Base-by-base conservation (phyloP, 2,329 filamentous ascomycete genomes). In the Polytolypa hystricis region DNA sequence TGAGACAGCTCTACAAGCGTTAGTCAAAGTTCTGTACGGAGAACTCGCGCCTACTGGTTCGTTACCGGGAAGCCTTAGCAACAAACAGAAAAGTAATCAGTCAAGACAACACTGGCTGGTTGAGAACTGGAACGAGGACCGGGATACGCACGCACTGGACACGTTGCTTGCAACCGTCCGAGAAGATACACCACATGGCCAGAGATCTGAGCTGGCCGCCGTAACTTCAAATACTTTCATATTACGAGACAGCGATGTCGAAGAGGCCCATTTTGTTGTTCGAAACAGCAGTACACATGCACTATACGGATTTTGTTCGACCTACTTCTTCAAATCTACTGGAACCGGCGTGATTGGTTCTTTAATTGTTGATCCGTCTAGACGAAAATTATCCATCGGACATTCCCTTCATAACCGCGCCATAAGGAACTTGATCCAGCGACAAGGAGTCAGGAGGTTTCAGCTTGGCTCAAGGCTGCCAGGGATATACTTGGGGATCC, bases 41-140 rank as follows among this genome's bases (percentile, higher is more conserved):
- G 84, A 93, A 42, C 57, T 77, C 17, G 62, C 62, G 1, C 69
- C 74, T 0, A 66, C 65, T 5, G 75, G 74, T 10, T 62, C 65
- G 6, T 53, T 78, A 7, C 74, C 75, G 0, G 74, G 87, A 1
- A 89, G 84, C 0, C 73, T 94, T 45, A 78, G 83, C 39, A 89
- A 89, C 59, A 93, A 80, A 54, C 83, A 86, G 52, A 93, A 91
- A 57, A 73, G 84, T 0, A 75, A 84, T 41, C 89, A 93, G 49
- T 86, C 85, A n/a, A 77, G 84, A 42, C 86, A 94, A 52, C 84
- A 93, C 49, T 96, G 89, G 89, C 74, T 96, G 1, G 87, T 95
- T 0, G 89, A 95, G 53, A 77, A 74, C 30, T 96, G 86, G 64
- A 82, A 87, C 49, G 77, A 80, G 40, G 77, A 84, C 26, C 72